A percentile compares a stretch with the other conserved stretches of the same genome.
Conservation (phyloP, 2,329 filamentous ascomycete genomes). For the Phyllosticta paracitricarpa region DNA sequence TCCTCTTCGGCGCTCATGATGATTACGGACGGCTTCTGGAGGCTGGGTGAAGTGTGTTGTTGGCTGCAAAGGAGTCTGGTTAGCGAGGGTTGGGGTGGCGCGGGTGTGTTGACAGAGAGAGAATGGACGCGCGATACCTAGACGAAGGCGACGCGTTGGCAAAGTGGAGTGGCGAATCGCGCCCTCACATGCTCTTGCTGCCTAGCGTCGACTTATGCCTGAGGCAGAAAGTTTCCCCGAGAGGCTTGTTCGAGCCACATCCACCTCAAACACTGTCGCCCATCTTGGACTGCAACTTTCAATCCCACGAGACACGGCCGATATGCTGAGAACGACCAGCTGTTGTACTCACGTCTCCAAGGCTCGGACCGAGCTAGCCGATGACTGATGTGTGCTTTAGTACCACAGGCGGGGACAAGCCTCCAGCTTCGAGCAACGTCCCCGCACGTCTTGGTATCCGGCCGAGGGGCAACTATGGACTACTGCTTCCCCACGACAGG, state of each 20-base stretch:
- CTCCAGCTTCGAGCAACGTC: background rate
- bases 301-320: too few species aligned
- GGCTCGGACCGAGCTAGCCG: background rate
- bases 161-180: background rate
- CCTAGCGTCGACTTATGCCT: background rate
- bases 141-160: conserved; percentile 2
- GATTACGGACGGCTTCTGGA: background rate
- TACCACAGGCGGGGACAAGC: background rate
- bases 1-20: conserved; percentile 44
- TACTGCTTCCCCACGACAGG: background rate
- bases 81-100: background rate
- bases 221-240: background rate
- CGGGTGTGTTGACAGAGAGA: background rate
- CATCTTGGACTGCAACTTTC: too few species aligned
- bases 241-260: background rate
- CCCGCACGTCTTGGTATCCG: conserved; percentile 3
- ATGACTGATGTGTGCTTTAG: background rate
- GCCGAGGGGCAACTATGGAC: background rate
- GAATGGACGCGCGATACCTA: background rate
- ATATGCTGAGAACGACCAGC: background rate
- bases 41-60: background rate
- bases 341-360: background rate
- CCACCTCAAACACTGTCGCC: too few species aligned
- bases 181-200: conserved; percentile 2
- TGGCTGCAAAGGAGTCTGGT: background rate